Evolutionary conservation across 305 asterid genomes (phyloP).

Genomic region (Fraxinus nigra): DNA sequence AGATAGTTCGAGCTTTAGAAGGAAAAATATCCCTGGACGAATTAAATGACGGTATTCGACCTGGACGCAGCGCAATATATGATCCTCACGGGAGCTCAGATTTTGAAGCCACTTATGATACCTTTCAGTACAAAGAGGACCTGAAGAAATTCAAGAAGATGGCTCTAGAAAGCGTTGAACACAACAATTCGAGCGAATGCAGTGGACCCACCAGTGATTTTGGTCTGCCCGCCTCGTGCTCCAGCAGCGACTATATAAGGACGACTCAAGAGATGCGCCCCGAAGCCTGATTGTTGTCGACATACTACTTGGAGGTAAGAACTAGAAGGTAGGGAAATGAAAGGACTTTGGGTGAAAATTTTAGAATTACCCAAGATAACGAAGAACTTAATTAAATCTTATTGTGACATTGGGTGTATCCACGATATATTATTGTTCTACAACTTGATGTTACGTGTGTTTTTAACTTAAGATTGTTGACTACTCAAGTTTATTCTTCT

Average conservation of each 20-base stretch:
- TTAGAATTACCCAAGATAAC: neutral
- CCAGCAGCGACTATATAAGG: conserved; percentile 54
- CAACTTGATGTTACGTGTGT: neutral
- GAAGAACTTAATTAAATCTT: neutral
- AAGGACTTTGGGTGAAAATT: neutral
- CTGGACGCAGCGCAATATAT: conserved; percentile 39
- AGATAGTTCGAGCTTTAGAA: conserved; percentile 69
- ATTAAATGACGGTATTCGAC: conserved; percentile 45
- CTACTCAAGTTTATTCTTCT: neutral
- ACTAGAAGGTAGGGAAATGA: neutral
- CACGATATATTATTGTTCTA: neutral
- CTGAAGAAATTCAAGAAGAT: conserved; percentile 66
- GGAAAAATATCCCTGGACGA: conserved; percentile 59
- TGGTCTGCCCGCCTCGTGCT: conserved; percentile 61
- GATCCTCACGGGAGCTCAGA: conserved; percentile 62
- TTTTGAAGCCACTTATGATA: conserved; percentile 49
- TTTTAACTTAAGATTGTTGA: neutral
- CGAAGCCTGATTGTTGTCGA: conserved; percentile 14
- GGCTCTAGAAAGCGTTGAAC: conserved; percentile 62
- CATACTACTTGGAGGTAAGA: neutral
- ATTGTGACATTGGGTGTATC: neutral
- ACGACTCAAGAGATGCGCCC: conserved; percentile 28
- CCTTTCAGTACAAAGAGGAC: conserved; percentile 73
- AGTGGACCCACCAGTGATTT: conserved; percentile 68
- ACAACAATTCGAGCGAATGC: conserved; percentile 48